phyloP scores from a whole-genome alignment of 768 basidiomycete species.

The Agaricus subrufescens region DNA sequence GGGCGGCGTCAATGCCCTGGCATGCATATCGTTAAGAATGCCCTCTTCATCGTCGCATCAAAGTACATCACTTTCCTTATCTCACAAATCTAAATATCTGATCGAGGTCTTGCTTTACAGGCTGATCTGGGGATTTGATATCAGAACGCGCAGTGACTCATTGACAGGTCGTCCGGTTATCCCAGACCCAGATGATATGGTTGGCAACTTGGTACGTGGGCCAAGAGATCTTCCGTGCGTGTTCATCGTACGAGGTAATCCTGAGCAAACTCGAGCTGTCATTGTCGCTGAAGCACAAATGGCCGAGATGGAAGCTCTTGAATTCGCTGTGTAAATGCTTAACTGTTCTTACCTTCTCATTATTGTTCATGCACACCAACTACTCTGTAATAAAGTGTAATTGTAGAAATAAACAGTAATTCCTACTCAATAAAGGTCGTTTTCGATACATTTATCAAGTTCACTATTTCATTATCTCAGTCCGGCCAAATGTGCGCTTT shows the following conservation, averaged over 20 bases:
- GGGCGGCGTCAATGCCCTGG: slow-evolving; percentile 23
- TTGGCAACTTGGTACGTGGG: slow-evolving; percentile 14
- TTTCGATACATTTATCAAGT: no score
- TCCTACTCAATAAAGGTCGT: no score
- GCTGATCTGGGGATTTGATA: slow-evolving; percentile 19
- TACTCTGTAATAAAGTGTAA: no score
- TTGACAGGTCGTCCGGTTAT: slow-evolving; percentile 10
- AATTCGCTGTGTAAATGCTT: background rate
- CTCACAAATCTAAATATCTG: background rate
- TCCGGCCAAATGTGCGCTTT: no score
- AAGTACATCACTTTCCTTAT: slow-evolving; percentile 8
- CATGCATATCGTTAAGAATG: slow-evolving; percentile 21
- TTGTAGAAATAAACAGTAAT: no score
- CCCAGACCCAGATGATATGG: slow-evolving; percentile 14
- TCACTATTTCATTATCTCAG: no score
- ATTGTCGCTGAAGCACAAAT: slow-evolving; percentile 10
- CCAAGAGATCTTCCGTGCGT: slow-evolving; percentile 14
- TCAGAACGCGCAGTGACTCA: slow-evolving; percentile 10
- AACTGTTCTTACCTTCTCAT: no score
- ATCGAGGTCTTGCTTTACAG: background rate
- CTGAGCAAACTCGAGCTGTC: background rate
- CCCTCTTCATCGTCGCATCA: slow-evolving; percentile 18
- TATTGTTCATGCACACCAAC: no score
- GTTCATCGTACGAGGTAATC: slow-evolving; percentile 3
- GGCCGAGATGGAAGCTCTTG: slow-evolving; percentile 7